phyloP scores from a whole-genome alignment of 108 stramenopile genomes.

The Cyclotella sp. region DNA sequence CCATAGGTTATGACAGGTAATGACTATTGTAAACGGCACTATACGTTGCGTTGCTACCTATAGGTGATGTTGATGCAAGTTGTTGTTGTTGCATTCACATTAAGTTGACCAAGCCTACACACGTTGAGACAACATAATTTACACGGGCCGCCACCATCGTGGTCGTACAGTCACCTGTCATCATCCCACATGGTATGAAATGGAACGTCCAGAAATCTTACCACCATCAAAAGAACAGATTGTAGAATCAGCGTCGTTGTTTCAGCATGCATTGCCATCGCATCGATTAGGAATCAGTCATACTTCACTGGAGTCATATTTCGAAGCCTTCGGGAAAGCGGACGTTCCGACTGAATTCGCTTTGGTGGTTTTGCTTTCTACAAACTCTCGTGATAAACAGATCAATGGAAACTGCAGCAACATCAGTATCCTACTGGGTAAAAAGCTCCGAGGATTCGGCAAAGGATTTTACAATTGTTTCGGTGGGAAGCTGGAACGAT shows the following conservation, averaged over 20 bases:
- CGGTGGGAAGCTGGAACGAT: slow-evolving; percentile 70
- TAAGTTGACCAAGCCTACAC: too few species aligned
- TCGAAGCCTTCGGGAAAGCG: slow-evolving; percentile 1
- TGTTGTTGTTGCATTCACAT: too few species aligned
- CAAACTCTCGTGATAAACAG: not conserved
- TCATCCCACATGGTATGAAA: too few species aligned
- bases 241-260: not conserved
- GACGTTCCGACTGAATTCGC: slow-evolving; percentile 27
- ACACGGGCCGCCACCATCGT: too few species aligned
- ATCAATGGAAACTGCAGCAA: slow-evolving; percentile 9
- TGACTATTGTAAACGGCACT: too few species aligned
- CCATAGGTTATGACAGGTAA: too few species aligned
- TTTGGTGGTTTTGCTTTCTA: slow-evolving; percentile 34
- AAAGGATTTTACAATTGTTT: slow-evolving; percentile 76
- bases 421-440: slow-evolving; percentile 66
- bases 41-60: too few species aligned
- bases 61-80: too few species aligned
- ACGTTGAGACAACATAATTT: too few species aligned
- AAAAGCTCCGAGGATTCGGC: slow-evolving; percentile 79
- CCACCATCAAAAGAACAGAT: too few species aligned
- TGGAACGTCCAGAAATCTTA: too few species aligned
- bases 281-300: slow-evolving; percentile 23
- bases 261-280: slow-evolving; percentile 17
- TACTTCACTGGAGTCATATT: slow-evolving; percentile 18
- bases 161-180: too few species aligned